Conservation (phyloP, 768 basidiomycete species). For the Thelephora aurantiotincta region DNA sequence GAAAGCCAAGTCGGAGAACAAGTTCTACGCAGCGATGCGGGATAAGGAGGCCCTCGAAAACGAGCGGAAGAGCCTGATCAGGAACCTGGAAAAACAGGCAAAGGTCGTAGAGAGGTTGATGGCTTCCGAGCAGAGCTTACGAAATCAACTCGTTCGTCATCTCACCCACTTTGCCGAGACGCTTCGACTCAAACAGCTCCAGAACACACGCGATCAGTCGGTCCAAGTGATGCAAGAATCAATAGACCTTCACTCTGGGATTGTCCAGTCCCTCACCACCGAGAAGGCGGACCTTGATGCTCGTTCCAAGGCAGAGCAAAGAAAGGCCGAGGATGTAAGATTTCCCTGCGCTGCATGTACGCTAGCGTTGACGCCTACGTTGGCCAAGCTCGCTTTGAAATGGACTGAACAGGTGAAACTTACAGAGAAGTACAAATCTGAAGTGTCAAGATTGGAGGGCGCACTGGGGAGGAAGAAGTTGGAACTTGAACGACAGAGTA, state of each 20-base stretch:
- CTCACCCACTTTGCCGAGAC: neutral
- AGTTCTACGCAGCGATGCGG: slow-evolving; percentile 83
- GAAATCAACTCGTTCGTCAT: slow-evolving; percentile 41
- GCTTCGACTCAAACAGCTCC: neutral
- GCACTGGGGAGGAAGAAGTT: slow-evolving; percentile 30
- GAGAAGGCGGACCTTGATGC: slow-evolving; percentile 21
- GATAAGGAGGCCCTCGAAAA: slow-evolving; percentile 72
- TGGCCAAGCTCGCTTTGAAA: neutral
- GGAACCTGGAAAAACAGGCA: slow-evolving; percentile 43
- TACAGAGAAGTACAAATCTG: slow-evolving; percentile 19
- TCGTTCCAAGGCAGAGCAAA: slow-evolving; percentile 23
- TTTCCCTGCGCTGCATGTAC: neutral
- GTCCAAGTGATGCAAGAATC: slow-evolving; percentile 18
- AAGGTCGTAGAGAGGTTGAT: slow-evolving; percentile 51
- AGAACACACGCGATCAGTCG: slow-evolving; percentile 35
- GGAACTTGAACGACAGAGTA: slow-evolving; percentile 36
- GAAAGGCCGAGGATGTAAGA: slow-evolving; percentile 26
- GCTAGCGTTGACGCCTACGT: neutral
- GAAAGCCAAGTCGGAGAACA: slow-evolving; percentile 96
- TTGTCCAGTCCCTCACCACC: slow-evolving; percentile 16
- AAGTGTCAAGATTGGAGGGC: slow-evolving; percentile 33
- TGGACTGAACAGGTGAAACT: slow-evolving; percentile 20
- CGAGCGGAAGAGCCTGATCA: slow-evolving; percentile 52
- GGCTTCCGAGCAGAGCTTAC: slow-evolving; percentile 49
- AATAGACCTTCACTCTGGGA: slow-evolving; percentile 14